A percentile compares a stretch with the other conserved stretches of the same genome.
phyloP scores from a whole-genome alignment of 2,329 filamentous ascomycete species.

The Aspergillus japonicus region DNA sequence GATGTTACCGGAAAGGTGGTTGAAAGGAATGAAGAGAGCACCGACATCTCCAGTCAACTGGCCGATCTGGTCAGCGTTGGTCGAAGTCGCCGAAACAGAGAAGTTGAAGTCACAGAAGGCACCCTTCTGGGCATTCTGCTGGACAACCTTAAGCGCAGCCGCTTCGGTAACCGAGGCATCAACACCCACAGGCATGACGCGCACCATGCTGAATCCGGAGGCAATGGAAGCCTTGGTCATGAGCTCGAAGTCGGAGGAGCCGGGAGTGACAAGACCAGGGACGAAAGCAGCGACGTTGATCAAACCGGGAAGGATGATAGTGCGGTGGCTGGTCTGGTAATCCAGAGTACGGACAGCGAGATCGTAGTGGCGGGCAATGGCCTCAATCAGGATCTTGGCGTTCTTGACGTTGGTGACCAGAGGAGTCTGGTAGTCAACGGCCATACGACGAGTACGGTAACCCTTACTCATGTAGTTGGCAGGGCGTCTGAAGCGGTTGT shows the following conservation, averaged over 20 bases:
- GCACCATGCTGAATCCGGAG: slow-evolving; percentile 76
- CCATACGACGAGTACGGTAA: slow-evolving; percentile 95
- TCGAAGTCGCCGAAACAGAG: slow-evolving; percentile 70
- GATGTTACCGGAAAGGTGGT: slow-evolving; percentile 76
- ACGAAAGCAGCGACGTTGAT: slow-evolving; percentile 81
- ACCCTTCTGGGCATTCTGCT: slow-evolving; percentile 66
- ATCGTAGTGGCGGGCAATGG: slow-evolving; percentile 83
- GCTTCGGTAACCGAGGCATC: slow-evolving; percentile 72
- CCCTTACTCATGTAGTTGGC: slow-evolving; percentile 99
- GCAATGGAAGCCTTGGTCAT: slow-evolving; percentile 73
- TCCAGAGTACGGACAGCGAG: slow-evolving; percentile 80
- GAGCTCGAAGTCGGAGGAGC: slow-evolving; percentile 65
- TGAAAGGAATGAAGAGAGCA: slow-evolving; percentile 79
- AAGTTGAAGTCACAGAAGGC: slow-evolving; percentile 78
- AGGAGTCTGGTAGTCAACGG: slow-evolving; percentile 95
- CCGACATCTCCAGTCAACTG: slow-evolving; percentile 71
- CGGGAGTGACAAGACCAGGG: slow-evolving; percentile 65
- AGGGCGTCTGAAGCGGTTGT: slow-evolving; percentile 92
- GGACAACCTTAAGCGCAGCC: slow-evolving; percentile 67
- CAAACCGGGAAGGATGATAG: slow-evolving; percentile 69
- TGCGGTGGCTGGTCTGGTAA: slow-evolving; percentile 85
- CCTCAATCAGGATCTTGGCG: slow-evolving; percentile 94
- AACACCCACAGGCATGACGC: slow-evolving; percentile 72
- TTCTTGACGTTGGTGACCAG: slow-evolving; percentile 99
- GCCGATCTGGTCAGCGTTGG: slow-evolving; percentile 72